Conservation (phyloP, 2,329 filamentous ascomycete genomes). For the Beauveria varroae region DNA sequence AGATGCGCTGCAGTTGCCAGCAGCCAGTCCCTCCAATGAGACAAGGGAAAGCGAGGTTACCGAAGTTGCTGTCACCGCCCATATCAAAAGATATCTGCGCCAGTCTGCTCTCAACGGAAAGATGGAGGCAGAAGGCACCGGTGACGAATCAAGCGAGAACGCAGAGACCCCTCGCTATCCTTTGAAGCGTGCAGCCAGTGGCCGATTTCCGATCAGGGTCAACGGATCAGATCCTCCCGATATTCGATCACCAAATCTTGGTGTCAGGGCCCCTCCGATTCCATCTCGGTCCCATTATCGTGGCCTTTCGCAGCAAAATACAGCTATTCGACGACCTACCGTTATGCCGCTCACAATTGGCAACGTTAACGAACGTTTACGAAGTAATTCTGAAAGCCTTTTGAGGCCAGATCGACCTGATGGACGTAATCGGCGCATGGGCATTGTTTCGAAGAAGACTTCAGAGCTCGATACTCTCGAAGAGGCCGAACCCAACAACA, state of each 20-base stretch:
- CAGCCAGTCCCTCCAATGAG: slow-evolving; percentile 48
- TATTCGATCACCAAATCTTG: slow-evolving; percentile 58
- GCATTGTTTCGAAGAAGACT: slow-evolving; percentile 51
- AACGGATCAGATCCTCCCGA: slow-evolving; percentile 64
- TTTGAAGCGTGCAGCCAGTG: slow-evolving; percentile 54
- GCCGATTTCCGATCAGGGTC: slow-evolving; percentile 62
- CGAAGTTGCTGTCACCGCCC: slow-evolving; percentile 50
- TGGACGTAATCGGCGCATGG: slow-evolving; percentile 56
- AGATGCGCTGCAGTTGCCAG: slow-evolving; percentile 55
- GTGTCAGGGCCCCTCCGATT: slow-evolving; percentile 62
- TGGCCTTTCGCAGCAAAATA: slow-evolving; percentile 61
- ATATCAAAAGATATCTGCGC: slow-evolving; percentile 55
- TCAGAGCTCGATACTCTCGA: slow-evolving; percentile 56
- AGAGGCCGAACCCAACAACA: slow-evolving; percentile 54
- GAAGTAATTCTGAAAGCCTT: slow-evolving; percentile 58
- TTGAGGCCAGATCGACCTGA: slow-evolving; percentile 45
- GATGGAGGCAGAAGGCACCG: slow-evolving; percentile 47
- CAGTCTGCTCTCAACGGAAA: slow-evolving; percentile 44
- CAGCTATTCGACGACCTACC: slow-evolving; percentile 58
- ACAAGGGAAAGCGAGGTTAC: slow-evolving; percentile 55
- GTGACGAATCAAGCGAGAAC: slow-evolving; percentile 62
- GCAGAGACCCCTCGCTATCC: slow-evolving; percentile 72
- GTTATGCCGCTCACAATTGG: slow-evolving; percentile 65
- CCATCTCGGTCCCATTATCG: slow-evolving; percentile 72
- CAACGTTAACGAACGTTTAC: slow-evolving; percentile 59